phyloP scores from a whole-genome alignment of 2,329 filamentous ascomycete genomes.

The Epichloe typhina region DNA sequence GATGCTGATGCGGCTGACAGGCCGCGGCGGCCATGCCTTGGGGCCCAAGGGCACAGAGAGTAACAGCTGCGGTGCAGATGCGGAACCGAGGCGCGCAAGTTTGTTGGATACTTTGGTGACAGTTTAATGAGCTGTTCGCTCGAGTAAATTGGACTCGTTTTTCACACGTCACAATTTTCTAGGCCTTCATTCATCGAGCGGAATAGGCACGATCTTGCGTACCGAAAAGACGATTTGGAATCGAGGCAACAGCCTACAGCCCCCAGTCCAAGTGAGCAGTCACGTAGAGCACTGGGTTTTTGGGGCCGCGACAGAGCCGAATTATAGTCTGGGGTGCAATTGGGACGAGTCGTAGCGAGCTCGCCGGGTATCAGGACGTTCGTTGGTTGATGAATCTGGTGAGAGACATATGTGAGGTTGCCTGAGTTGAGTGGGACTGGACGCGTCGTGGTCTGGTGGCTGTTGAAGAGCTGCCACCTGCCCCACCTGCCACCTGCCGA shows the following conservation, averaged over 20 bases:
- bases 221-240: not conserved
- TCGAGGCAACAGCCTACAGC: not conserved
- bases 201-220: not conserved
- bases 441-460: not conserved
- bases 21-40: slow-evolving; percentile 1
- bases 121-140: not conserved
- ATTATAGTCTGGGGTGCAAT: not conserved
- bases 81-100: not conserved
- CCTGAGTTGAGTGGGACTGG: not conserved
- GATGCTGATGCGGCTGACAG: not conserved
- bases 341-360: not conserved
- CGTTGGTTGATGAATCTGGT: not conserved
- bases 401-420: not conserved
- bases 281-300: not conserved
- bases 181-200: not conserved
- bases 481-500: too few species aligned
- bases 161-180: not conserved
- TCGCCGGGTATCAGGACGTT: not conserved
- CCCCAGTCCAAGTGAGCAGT: not conserved
- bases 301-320: not conserved
- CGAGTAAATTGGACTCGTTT: not conserved
- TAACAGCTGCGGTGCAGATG: not conserved
- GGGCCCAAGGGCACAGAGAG: not conserved
- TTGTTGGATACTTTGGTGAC: not conserved
- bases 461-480: not conserved